phyloP scores from a whole-genome alignment of 129 eudicot species.

The Flaveria trinervia region DNA sequence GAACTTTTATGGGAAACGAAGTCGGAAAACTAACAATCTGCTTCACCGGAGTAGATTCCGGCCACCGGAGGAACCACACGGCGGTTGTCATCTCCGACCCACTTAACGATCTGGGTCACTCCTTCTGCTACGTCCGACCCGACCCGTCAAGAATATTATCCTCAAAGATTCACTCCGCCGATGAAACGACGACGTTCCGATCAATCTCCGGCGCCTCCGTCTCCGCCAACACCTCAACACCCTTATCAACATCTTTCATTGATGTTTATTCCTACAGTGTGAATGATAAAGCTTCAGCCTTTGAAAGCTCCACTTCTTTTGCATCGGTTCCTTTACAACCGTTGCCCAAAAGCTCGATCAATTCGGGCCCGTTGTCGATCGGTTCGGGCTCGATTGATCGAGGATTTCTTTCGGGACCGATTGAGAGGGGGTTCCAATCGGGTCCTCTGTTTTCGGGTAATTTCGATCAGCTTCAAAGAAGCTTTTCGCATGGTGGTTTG shows the following conservation, averaged over 20 bases:
- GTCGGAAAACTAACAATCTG: conserved; percentile 67
- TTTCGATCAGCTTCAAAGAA: conserved; percentile 47
- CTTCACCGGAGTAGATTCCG: conserved; percentile 64
- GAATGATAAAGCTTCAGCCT: conserved; percentile 64
- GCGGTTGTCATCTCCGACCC: conserved; percentile 57
- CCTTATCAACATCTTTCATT: conserved; percentile 59
- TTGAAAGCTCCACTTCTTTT: conserved; percentile 83
- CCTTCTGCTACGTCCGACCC: conserved; percentile 84
- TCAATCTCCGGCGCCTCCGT: conserved; percentile 95
- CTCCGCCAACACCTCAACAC: conserved; percentile 89
- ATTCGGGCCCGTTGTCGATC: conserved; percentile 57
- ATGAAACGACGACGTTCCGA: conserved; percentile 64
- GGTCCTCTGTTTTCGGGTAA: conserved; percentile 55
- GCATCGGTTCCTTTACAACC: conserved; percentile 72
- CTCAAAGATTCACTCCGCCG: conserved; percentile 75
- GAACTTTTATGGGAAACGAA: conserved; percentile 70
- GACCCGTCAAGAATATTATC: conserved; percentile 46
- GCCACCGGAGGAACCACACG: conserved; percentile 48
- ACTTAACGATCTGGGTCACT: conserved; percentile 85
- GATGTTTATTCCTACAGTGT: conserved; percentile 52
- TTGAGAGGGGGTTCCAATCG: conserved; percentile 70
- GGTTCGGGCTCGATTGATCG: conserved; percentile 51
- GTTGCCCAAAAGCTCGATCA: conserved; percentile 45
- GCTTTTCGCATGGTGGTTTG: conserved; percentile 67
- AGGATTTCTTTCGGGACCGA: conserved; percentile 75